Evolutionary conservation across 2,329 filamentous ascomycete genomes (phyloP), one percentile per base, ranked within the genome.

Genomic region (Drechslera avenae): DNA sequence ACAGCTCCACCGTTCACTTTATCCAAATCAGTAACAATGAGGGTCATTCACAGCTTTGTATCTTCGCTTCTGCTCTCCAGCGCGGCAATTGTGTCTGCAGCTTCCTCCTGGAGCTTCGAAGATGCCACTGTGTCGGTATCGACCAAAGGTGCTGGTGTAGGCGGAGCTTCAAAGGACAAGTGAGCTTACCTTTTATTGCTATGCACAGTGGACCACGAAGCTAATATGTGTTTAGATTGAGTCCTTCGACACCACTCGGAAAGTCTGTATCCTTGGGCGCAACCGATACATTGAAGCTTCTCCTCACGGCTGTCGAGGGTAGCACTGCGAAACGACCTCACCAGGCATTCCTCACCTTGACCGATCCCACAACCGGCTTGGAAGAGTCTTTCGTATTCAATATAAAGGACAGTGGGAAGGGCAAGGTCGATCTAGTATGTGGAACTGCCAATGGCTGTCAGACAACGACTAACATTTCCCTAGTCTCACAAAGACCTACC

Each of bases 401-500:
- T 9, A 79, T 96, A 39, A 96, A 96, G 78, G 89, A 94, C 8
- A 91, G 82, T 66, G 94, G 94, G 61, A 96, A 96, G 77, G 91
- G 84, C 17, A 86, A 86, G 47, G 81, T 96, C 26, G 88, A 95
- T 63, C 79, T 99, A 75, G 92, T 97, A 83, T 60, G 87, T 42
- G 23, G 9, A 7, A 3, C 49, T 19, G 4, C 42, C 43, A 51
- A 50, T 59, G 50, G 36, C 42, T 45, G 26, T 31, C 9, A 33
- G 36, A 28, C 47, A 30, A 23, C 28, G 23, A 32, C 72, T 77
- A 58, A 75, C 63, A 26, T 42, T 16, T 14, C 19, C 9, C 8
- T 72, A 97, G 93, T 84, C 88, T 50, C 89, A 93, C 52, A 93
- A 91, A 78, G 92, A 97, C 67, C 84, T 99, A 53, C 93, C 94